Evolutionary conservation across 257 asterid genomes (phyloP).

Genomic region (Haberlea rhodopensis): DNA sequence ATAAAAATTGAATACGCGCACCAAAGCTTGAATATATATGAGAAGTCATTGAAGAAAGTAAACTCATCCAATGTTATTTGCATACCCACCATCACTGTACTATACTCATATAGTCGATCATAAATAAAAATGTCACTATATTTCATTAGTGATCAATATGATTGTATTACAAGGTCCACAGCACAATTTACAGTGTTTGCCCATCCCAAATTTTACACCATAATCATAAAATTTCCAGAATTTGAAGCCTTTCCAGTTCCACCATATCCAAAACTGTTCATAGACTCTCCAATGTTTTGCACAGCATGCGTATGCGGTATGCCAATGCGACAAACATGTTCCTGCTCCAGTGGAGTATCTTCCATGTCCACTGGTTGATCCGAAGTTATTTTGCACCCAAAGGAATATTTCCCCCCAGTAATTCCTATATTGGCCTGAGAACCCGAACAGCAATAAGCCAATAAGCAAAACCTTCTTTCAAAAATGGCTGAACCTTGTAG

Average conservation of each 20-base stretch:
- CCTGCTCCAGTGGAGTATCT: constrained; percentile 47
- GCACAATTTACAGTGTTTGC: constrained; percentile 54
- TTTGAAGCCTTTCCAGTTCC: constrained; percentile 53
- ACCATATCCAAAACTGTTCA: constrained; percentile 49
- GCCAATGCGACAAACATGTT: constrained; percentile 50
- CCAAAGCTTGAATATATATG: too few species aligned
- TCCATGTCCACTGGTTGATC: constrained; percentile 50
- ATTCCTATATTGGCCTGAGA: constrained; percentile 64
- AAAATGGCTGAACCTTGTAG: constrained; percentile 49
- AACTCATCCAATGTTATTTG: too few species aligned
- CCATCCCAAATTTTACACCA: constrained; percentile 50
- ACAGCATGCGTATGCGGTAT: constrained; percentile 56
- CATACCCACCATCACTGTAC: too few species aligned
- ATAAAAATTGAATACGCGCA: too few species aligned
- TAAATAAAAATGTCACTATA: too few species aligned
- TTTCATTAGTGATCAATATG: too few species aligned
- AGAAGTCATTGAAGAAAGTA: too few species aligned
- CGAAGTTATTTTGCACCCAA: constrained; percentile 56
- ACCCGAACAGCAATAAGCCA: constrained; percentile 78
- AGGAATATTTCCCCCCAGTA: constrained; percentile 55
- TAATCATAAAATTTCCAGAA: constrained; percentile 33
- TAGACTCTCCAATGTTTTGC: constrained; percentile 52
- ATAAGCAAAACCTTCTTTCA: constrained; percentile 54
- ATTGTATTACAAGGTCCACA: constrained; percentile 52
- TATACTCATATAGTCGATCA: too few species aligned